These are phyloP conservation scores for Pythium vanterpoolii DNA, from an alignment of 352 stramenopile genomes.

Conservation along the genomic window DNA sequence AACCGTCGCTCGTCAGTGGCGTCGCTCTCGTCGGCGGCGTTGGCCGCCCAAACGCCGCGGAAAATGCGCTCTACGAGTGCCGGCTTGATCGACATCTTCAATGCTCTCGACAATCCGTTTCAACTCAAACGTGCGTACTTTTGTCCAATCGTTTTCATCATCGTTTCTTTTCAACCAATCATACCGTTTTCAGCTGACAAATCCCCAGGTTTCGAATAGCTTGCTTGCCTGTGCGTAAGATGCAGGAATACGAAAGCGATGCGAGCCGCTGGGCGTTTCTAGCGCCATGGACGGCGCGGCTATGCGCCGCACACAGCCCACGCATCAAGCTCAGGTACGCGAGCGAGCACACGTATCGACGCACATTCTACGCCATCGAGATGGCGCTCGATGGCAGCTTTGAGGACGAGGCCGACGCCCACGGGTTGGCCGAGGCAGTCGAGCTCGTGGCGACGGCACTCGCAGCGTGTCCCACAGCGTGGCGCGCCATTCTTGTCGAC, in stretches of 20 bases:
- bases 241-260: slow-evolving; percentile 11
- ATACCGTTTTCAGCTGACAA: background rate
- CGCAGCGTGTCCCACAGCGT: slow-evolving; percentile 1
- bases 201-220: background rate
- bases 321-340: slow-evolving; percentile 2
- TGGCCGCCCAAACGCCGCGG: slow-evolving; percentile 50
- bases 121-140: background rate
- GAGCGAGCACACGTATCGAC: slow-evolving; percentile 8
- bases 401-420: background rate
- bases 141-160: background rate
- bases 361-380: slow-evolving; percentile 14
- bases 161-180: background rate
- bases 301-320: slow-evolving; percentile 8
- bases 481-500: slow-evolving; percentile 6
- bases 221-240: background rate
- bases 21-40: slow-evolving; percentile 21
- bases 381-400: slow-evolving; percentile 4
- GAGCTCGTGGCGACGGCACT: slow-evolving; percentile 20
- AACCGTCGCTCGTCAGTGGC: slow-evolving; percentile 9
- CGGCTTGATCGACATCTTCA: slow-evolving; percentile 41
- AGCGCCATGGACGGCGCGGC: slow-evolving; percentile 14
- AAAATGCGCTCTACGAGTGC: slow-evolving; percentile 75
- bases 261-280: slow-evolving; percentile 18
- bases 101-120: background rate
- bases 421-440: slow-evolving; percentile 6